Conservation (phyloP, 495 filamentous ascomycete species). For the Xylaria bambusicola region DNA sequence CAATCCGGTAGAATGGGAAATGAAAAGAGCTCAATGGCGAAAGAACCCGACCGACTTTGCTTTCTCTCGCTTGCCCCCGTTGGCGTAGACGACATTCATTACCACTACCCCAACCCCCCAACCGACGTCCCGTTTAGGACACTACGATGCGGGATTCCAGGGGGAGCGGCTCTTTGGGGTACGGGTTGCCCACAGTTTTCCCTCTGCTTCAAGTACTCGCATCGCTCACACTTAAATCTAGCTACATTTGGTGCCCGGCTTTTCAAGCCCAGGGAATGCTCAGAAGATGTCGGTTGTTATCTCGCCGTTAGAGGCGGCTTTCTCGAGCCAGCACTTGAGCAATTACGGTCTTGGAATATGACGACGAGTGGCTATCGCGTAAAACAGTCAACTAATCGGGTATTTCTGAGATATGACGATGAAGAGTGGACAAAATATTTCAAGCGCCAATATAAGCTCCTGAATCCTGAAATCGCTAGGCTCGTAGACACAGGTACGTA, state of each 20-base stretch:
- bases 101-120: too few relatives aligned
- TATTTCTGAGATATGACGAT: too few relatives aligned
- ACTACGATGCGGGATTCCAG: background rate
- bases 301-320: background rate
- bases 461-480: background rate
- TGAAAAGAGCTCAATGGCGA: too few relatives aligned
- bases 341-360: background rate
- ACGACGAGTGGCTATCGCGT: background rate
- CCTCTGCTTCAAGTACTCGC: background rate
- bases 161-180: constrained; percentile 6
- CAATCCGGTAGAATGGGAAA: too few relatives aligned
- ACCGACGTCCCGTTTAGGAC: too few relatives aligned
- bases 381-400: too few relatives aligned
- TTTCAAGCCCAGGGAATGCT: background rate
- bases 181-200: background rate
- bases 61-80: constrained; percentile 4
- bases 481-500: background rate
- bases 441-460: too few relatives aligned
- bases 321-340: background rate
- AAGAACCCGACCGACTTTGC: too few relatives aligned
- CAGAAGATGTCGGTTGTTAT: background rate
- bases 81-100: background rate
- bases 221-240: constrained; percentile 1
- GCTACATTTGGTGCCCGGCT: constrained; percentile 11
- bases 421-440: too few relatives aligned